Percentiles rank a stretch among this genome's conserved stretches.
These are phyloP conservation scores for Elongisporangium prolatum DNA, from an alignment of 352 stramenopile species.

Conservation along the genomic window DNA sequence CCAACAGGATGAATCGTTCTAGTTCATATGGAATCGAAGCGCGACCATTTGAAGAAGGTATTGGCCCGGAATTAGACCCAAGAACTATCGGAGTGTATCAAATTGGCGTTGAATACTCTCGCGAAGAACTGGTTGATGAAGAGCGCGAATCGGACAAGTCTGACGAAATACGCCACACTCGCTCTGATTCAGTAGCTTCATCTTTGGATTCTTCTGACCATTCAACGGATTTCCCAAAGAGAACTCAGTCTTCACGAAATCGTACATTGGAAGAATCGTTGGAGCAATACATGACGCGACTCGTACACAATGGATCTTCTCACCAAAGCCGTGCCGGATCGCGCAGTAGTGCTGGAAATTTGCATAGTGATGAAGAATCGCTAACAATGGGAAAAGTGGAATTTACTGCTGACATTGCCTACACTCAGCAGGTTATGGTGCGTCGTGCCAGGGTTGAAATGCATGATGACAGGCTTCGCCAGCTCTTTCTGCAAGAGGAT, in stretches of 20 bases:
- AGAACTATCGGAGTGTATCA: conserved; percentile 23
- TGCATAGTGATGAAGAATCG: neutral
- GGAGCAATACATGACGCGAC: neutral
- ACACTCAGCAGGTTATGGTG: neutral
- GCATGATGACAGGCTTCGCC: conserved; percentile 24
- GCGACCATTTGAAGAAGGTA: neutral
- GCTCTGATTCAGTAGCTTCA: neutral
- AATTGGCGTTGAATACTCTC: conserved; percentile 18
- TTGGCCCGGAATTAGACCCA: conserved; percentile 13
- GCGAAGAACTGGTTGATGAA: neutral
- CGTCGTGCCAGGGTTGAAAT: neutral
- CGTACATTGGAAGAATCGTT: neutral
- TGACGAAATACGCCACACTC: neutral
- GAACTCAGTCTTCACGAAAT: neutral
- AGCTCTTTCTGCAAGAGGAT: conserved; percentile 48
- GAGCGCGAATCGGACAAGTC: neutral
- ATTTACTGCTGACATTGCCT: neutral
- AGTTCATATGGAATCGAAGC: neutral
- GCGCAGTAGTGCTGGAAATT: neutral
- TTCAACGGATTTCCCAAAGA: neutral
- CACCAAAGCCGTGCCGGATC: neutral
- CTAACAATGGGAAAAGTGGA: neutral
- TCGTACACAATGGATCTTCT: neutral
- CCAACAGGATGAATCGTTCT: neutral
- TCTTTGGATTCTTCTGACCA: neutral